Evolutionary conservation across 371 early-diverging fungal species (phyloP), one percentile per base, ranked within the genome.

Genomic region (Mucor velutinosus): DNA sequence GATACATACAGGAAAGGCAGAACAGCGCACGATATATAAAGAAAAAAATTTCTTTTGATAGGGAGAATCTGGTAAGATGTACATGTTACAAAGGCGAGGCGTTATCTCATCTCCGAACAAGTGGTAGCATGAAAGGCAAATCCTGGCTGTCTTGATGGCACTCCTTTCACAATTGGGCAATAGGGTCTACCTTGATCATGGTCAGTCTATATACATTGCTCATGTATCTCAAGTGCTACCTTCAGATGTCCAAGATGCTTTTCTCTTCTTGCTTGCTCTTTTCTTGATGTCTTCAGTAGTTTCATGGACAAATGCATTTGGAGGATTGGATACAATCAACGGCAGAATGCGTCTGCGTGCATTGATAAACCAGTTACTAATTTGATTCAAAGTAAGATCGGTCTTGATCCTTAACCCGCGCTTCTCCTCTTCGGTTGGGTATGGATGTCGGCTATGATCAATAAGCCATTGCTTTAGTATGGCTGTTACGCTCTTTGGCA

Each of bases 351-450:
- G 80, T 63, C 92, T 69, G 4, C 94, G 65, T 0, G 92, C 92
- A 79, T 93, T 92, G 58, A 94, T 91, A 69, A 93, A 94, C 93
- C 93, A 93, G 68, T 93, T 91, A 56, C 89, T 92, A 56, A 92
- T 87, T 72, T 94, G 94, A 58, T 84, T 86, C 60, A 87, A 65
- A 3, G 80, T 86, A 30, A 94, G 71, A 5, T 86, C 83, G 0
- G 92, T 92, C 14, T 80, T 76, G 41, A 74, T 66, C 3, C 81
- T 75, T 25, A 92, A 72, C 19, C 60, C 60, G 27, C 76, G 75
- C 70, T 94, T 94, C 53, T 90, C 89, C 23, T 86, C 86, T 58
- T 92, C 92, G 7, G 83, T 86, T 0, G 94, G 94, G 62, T 92
- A 94, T 3, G 94, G 93, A 63, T 93, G 87, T 49, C 77, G 78